Base-by-base conservation (phyloP, 768 basidiomycete species). In the Agrocybe pediades region DNA sequence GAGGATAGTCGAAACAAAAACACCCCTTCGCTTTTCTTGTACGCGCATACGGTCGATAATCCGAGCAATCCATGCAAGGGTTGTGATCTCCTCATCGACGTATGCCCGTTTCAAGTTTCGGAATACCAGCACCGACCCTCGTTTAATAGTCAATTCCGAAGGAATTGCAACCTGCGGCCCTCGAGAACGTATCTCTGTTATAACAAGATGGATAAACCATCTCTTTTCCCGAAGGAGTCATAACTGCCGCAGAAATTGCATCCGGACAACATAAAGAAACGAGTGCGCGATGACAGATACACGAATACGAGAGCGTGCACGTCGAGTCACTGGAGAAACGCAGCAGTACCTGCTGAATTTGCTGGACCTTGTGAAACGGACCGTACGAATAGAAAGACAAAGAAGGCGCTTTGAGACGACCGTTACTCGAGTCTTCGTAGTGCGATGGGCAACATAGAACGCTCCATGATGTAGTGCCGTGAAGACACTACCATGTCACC, bases 161-260 rank as follows among this genome's bases (percentile, higher is more conserved):
- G 16, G 16, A 53, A 40, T 51, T 53, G 58, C 59, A 43, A 56
- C 54, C 54, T 55, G 52, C 64, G 68, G 72, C 65, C 68, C 71
- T 75, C 75, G 81, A 83, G 82, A 79, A 74, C 79, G 66, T 81
- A 76, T 79, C 81, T 81, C 80, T 83, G 64, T 78, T 79, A 69
- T 60, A 63, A 63, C 69, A 65, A 59, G 43, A 25, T 23, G 19
- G 26, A 16, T 11, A 45, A 49, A 44, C 17, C 41, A 53, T 20
- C 58, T 36, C 43, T 59, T 59, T 59, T 72, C 78, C 78, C 77
- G 62, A 33, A 62, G 74, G 68, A 74, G 60, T 59, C 64, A 55
- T 70, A 79, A 79, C 67, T 74, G 71, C 72, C 70, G 49, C 46
- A 24, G 17, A 30, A 55, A 56, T 41, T 51, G 33, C 17, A 51